Conservation (phyloP, 495 filamentous ascomycete species). For the Penicillium maclennaniae region DNA sequence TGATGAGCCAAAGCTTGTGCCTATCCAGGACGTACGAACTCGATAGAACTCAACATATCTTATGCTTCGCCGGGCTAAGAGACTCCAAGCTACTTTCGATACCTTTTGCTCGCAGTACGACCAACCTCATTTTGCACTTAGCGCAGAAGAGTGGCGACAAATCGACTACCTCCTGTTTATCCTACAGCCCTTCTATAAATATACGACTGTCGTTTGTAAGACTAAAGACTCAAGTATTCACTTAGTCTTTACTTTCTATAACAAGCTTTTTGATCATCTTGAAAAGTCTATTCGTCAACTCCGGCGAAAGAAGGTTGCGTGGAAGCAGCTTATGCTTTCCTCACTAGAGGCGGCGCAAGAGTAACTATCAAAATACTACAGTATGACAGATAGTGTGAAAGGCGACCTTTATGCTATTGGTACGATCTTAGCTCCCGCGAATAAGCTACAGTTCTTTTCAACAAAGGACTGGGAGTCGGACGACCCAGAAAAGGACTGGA, state of each 20-base stretch:
- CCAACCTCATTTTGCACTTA: too few relatives aligned
- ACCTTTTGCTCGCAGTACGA: background rate
- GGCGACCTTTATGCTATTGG: constrained; percentile 18
- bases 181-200: too few relatives aligned
- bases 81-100: too few relatives aligned
- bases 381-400: constrained; percentile 1
- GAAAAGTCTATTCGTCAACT: constrained; percentile 2
- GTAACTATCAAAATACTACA: constrained; percentile 20
- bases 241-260: constrained; percentile 17
- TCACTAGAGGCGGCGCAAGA: background rate
- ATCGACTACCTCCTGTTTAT: background rate
- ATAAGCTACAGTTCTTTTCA: constrained; percentile 25
- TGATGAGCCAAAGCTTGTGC: too few relatives aligned
- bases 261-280: constrained; percentile 10
- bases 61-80: background rate
- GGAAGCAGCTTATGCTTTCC: constrained; percentile 13
- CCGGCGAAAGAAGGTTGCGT: background rate
- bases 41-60: background rate
- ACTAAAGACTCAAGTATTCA: constrained; percentile 16
- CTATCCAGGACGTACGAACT: too few relatives aligned
- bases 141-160: background rate
- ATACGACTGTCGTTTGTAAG: constrained; percentile 7
- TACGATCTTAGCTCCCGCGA: constrained; percentile 13
- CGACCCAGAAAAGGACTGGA: background rate
- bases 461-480: constrained; percentile 7